Evolutionary conservation across 495 filamentous ascomycete genomes (phyloP).

Genomic region (Bacidia gigantensis): DNA sequence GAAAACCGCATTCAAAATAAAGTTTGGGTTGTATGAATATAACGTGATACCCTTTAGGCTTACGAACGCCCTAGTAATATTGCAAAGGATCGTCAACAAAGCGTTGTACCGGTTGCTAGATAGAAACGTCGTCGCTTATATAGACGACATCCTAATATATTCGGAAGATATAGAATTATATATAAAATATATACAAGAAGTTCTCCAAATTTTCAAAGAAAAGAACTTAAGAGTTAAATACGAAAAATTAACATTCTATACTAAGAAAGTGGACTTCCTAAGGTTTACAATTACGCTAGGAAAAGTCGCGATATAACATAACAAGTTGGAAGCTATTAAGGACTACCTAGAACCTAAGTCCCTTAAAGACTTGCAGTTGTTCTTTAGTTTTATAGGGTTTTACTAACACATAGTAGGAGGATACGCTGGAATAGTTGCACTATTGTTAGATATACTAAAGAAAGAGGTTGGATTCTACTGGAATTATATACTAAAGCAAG

Average conservation of each 20-base stretch:
- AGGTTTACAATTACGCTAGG: constrained; percentile 17
- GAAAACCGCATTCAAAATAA: constrained; percentile 10
- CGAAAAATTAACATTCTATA: constrained; percentile 23
- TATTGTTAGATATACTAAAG: constrained; percentile 9
- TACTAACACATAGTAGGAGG: constrained; percentile 21
- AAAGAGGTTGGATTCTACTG: constrained; percentile 9
- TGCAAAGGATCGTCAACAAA: constrained; percentile 23
- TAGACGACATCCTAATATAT: constrained; percentile 21
- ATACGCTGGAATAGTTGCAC: constrained; percentile 16
- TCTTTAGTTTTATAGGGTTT: constrained; percentile 24
- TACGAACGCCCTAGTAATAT: constrained; percentile 16
- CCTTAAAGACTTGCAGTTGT: constrained; percentile 15
- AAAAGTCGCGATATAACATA: constrained; percentile 15
- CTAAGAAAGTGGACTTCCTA: constrained; percentile 16
- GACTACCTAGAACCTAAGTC: constrained; percentile 16
- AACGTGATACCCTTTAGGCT: constrained; percentile 25
- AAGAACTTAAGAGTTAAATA: constrained; percentile 14
- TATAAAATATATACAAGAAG: constrained; percentile 11
- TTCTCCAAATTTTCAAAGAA: constrained; percentile 12
- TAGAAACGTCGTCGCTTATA: constrained; percentile 18
- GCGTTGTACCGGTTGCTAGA: constrained; percentile 18
- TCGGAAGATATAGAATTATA: constrained; percentile 13
- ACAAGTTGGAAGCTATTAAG: constrained; percentile 10
- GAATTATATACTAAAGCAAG: neutral
- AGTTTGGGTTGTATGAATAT: constrained; percentile 16